These are phyloP conservation scores for Penicillium odoratum DNA, from an alignment of 495 filamentous ascomycete species.

Conservation along the genomic window DNA sequence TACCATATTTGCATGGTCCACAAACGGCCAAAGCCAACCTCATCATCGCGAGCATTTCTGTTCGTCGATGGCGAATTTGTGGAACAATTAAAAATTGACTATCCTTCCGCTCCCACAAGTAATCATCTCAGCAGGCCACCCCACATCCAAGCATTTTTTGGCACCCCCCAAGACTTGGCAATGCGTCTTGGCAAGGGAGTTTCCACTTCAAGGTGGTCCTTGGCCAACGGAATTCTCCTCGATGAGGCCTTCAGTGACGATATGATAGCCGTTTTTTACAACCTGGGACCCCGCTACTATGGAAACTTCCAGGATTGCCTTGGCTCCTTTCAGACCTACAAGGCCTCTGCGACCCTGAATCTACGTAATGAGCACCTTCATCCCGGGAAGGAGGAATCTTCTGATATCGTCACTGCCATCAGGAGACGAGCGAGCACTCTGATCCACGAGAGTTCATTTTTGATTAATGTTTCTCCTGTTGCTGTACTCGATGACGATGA, in stretches of 20 bases:
- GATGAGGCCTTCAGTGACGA: conserved; percentile 89
- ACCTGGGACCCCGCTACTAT: conserved; percentile 84
- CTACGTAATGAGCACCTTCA: conserved; percentile 90
- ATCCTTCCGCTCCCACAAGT: conserved; percentile 64
- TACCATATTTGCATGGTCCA: conserved; percentile 92
- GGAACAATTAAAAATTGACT: conserved; percentile 86
- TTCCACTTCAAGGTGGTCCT: conserved; percentile 77
- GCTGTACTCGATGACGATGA: conserved; percentile 78
- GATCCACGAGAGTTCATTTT: conserved; percentile 76
- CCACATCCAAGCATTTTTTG: conserved; percentile 86
- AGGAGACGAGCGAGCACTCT: conserved; percentile 76
- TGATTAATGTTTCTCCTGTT: conserved; percentile 79
- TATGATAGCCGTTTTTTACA: conserved; percentile 84
- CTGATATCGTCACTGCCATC: conserved; percentile 88
- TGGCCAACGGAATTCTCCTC: conserved; percentile 85
- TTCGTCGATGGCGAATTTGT: conserved; percentile 93
- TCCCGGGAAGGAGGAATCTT: conserved; percentile 86
- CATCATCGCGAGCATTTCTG: conserved; percentile 78
- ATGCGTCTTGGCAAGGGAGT: conserved; percentile 75
- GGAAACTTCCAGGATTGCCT: conserved; percentile 97
- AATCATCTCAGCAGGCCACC: conserved; percentile 53
- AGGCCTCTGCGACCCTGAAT: conserved; percentile 87
- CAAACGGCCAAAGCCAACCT: conserved; percentile 69
- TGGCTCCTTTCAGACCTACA: conserved; percentile 95
- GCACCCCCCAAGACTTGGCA: conserved; percentile 89